Evolutionary conservation across 1,139 yeast genomes (phyloP), one percentile per base, ranked within the genome.

Genomic region (Lipomyces yarrowii): DNA sequence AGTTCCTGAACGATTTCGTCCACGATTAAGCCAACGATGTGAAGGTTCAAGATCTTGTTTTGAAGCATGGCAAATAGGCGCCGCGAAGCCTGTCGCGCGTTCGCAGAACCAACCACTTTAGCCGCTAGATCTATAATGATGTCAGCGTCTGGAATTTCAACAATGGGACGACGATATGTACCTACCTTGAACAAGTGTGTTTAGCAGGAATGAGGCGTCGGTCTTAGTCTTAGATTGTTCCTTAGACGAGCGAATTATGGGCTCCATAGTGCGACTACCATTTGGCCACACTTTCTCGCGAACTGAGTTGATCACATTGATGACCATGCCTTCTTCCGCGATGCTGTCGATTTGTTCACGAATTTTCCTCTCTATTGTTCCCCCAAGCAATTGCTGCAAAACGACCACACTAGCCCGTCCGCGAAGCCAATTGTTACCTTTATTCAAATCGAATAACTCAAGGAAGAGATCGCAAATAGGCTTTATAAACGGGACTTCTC

Each of bases 391-490:
- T 76, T 91, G 97, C 75, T 92, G 98, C 56, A 92, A 80, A 2
- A 93, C 86, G 2, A 91, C 87, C 54, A 92, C 83, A 3, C 91
- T 81, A 0, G 98, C 97, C 60, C 93, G 81, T 0, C 97, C 98
- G 64, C 96, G 80, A 0, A 92, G 78, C 97, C 97, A 91, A 66
- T 76, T 76, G 63, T 86, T 87, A 1, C 90, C 82, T 56, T 83
- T 84, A 64, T 87, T 86, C 35, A 91, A 78, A 30, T 90, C 86
- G 77, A 93, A 93, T 0, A 91, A 75, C 0, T 89, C 81, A 26
- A 90, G 84, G 60, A 92, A 82, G 11, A 91, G 76, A 70, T 91
- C 96, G 70, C 96, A 89, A 1, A 93, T 87, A 0, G 97, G 96
- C 72, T 88, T 89, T 10, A 91, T 89, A 77, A 91, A 90, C 0